Evolutionary conservation across 257 asterid genomes (phyloP).

Genomic region (Solanum appendiculatum): DNA sequence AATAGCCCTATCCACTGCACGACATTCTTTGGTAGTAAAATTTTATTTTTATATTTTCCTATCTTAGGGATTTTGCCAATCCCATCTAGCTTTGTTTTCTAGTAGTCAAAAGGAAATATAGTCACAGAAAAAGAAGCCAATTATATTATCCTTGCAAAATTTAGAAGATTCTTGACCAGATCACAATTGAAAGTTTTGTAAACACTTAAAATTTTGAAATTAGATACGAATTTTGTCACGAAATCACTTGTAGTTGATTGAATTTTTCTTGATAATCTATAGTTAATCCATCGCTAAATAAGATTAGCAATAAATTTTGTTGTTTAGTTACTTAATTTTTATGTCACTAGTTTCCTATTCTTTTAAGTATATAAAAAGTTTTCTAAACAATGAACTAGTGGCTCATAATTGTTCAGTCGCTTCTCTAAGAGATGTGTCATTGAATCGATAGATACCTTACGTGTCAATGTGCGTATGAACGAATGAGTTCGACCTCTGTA

Average conservation of each 20-base stretch:
- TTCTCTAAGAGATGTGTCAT: too few species aligned
- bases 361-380: too few species aligned
- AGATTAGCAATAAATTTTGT: too few species aligned
- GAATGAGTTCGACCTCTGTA: background rate
- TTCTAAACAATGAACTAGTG: too few species aligned
- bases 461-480: background rate
- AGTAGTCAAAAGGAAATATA: background rate
- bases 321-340: too few species aligned
- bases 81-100: background rate
- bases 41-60: background rate
- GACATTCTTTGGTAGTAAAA: too few species aligned
- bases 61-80: background rate
- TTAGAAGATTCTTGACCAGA: background rate
- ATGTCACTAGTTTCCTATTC: too few species aligned
- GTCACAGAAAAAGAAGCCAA: background rate
- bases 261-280: too few species aligned
- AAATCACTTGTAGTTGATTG: too few species aligned
- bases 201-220: background rate
- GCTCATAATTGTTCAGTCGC: too few species aligned
- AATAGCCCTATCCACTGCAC: rapidly evolving
- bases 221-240: background rate
- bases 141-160: background rate
- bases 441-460: too few species aligned
- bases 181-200: background rate
- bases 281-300: too few species aligned